Percentiles rank a stretch among this genome's conserved stretches.
These are phyloP conservation scores for Peltaster fructicola DNA, from an alignment of 2,329 filamentous ascomycete genomes.

Conservation along the genomic window DNA sequence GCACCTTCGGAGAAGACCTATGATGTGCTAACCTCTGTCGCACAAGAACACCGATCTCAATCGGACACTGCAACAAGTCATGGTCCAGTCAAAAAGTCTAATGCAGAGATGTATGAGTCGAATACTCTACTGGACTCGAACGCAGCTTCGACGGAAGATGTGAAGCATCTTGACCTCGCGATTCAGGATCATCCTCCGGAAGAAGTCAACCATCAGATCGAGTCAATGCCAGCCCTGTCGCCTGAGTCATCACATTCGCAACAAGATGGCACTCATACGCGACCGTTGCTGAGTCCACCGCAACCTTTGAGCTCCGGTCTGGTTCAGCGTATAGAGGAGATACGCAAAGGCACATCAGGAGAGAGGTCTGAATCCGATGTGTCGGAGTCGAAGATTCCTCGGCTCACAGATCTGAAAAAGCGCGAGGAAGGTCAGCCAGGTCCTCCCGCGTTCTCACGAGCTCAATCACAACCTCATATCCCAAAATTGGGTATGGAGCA, in stretches of 20 bases:
- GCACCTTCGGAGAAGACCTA: constrained; percentile 40
- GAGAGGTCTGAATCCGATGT: constrained; percentile 8
- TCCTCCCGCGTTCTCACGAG: constrained; percentile 31
- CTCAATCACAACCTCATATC: constrained; percentile 32
- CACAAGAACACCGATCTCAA: constrained; percentile 38
- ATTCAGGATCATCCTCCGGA: constrained; percentile 22
- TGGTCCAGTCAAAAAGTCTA: constrained; percentile 6
- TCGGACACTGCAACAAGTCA: constrained; percentile 8
- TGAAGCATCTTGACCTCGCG: constrained; percentile 45
- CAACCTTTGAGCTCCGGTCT: constrained; percentile 20
- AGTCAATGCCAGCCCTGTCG: not conserved
- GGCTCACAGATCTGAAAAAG: constrained; percentile 15
- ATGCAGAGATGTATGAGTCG: constrained; percentile 13
- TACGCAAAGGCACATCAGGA: constrained; percentile 14
- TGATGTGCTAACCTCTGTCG: constrained; percentile 45
- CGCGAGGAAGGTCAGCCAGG: constrained; percentile 19
- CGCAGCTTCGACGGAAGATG: constrained; percentile 31
- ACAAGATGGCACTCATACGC: constrained; percentile 8
- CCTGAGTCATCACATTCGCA: too few species aligned
- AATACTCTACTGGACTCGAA: too few species aligned
- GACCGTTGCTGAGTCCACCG: constrained; percentile 16
- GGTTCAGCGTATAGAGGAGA: constrained; percentile 21
- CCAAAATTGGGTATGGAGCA: constrained; percentile 6
- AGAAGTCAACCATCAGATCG: constrained; percentile 2
- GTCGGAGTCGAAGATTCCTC: constrained; percentile 19